Evolutionary conservation across 176 grass and related monocot species (phyloP).

Genomic region (Otatea glauca): DNA sequence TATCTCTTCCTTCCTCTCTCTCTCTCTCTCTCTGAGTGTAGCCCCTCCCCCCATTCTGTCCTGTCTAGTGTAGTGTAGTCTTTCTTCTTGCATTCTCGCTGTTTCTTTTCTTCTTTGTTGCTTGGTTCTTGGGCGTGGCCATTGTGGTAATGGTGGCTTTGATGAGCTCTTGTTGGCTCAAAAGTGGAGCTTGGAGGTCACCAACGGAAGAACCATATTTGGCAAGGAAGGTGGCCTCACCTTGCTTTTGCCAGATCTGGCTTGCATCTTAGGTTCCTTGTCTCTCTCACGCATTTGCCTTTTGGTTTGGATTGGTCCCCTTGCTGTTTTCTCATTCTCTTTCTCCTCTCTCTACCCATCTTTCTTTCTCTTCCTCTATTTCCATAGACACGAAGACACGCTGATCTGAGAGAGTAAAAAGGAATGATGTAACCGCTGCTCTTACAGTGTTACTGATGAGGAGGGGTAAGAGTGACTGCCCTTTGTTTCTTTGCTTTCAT

Average conservation of each 20-base stretch:
- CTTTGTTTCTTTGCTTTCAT: not conserved
- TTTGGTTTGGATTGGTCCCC: not conserved
- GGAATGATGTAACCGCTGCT: too few relatives aligned
- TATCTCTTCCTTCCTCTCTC: not conserved
- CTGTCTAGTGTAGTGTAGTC: not conserved
- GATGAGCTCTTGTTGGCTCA: conserved; percentile 52
- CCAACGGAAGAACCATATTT: conserved; percentile 45
- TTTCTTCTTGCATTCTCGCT: not conserved
- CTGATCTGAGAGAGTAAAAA: too few relatives aligned
- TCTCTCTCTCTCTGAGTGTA: too few relatives aligned
- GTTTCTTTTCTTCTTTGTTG: not conserved
- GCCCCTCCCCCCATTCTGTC: not conserved
- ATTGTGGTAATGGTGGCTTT: conserved; percentile 42
- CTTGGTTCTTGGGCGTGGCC: conserved; percentile 15
- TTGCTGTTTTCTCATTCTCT: not conserved
- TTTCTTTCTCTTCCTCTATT: not conserved
- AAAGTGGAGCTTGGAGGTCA: conserved; percentile 48
- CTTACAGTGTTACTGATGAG: not conserved
- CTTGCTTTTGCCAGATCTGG: conserved; percentile 51
- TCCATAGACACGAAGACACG: not conserved
- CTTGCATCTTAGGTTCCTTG: conserved; percentile 40
- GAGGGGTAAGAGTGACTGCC: not conserved
- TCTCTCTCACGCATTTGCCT: conserved; percentile 13
- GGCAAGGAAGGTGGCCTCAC: conserved; percentile 48
- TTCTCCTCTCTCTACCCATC: not conserved